A percentile compares a stretch with the other conserved stretches of the same genome.
phyloP scores from a whole-genome alignment of 1,284 basidiomycete species.

The Tremellales sp. region DNA sequence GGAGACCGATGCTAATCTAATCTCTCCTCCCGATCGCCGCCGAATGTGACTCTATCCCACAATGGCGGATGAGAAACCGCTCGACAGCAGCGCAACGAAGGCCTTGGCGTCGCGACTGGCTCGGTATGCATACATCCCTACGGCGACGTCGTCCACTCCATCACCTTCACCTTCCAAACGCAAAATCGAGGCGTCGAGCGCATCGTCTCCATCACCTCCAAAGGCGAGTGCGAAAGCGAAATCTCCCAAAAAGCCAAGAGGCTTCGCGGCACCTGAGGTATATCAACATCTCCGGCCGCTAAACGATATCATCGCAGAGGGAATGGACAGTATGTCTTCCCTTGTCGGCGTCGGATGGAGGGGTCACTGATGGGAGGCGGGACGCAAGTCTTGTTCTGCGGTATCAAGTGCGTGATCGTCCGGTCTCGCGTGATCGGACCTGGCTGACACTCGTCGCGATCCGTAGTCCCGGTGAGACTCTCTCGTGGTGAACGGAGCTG shows the following conservation, averaged over 20 bases:
- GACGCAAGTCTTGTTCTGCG: constrained; percentile 60
- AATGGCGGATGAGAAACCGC: too few species aligned
- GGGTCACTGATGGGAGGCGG: neutral
- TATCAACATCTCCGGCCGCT: constrained; percentile 41
- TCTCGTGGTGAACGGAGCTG: too few species aligned
- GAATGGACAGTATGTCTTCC: constrained; percentile 51
- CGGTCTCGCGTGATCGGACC: neutral
- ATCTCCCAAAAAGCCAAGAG: constrained; percentile 27
- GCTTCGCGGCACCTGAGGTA: constrained; percentile 41
- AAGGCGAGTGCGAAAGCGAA: constrained; percentile 1
- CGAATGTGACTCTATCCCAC: too few species aligned
- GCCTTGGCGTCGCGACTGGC: constrained; percentile 21
- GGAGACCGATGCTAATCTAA: too few species aligned
- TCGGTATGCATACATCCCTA: constrained; percentile 23
- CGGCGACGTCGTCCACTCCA: neutral
- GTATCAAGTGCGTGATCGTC: constrained; percentile 57
- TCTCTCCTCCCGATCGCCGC: too few species aligned
- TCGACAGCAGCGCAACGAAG: constrained; percentile 20
- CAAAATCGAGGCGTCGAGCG: neutral
- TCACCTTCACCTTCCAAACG: neutral
- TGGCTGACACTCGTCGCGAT: neutral
- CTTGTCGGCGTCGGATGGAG: neutral
- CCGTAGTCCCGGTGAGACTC: neutral
- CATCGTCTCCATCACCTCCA: neutral
- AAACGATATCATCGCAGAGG: constrained; percentile 45